Evolutionary conservation across 306 rosid genomes (phyloP).

Genomic region (Prunus kanzakura): DNA sequence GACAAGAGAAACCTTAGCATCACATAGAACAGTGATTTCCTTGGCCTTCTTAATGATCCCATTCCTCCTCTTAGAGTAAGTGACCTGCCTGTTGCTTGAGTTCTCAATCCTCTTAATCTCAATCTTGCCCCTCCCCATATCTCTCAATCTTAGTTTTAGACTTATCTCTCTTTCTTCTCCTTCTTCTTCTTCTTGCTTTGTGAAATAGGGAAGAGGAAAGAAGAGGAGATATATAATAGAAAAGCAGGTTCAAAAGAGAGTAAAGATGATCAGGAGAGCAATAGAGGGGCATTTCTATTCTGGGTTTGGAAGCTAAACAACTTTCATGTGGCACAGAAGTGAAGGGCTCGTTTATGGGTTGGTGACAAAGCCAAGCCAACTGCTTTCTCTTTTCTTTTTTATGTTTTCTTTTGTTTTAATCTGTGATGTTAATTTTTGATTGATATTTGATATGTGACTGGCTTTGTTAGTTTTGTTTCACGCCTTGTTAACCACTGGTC

Average conservation of each 20-base stretch:
- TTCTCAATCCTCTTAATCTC: slow-evolving; percentile 95
- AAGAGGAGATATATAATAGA: neutral
- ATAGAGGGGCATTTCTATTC: slow-evolving; percentile 38
- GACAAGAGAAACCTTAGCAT: slow-evolving; percentile 75
- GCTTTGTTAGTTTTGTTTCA: slow-evolving; percentile 16
- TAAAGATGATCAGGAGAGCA: slow-evolving; percentile 15
- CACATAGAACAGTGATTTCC: slow-evolving; percentile 85
- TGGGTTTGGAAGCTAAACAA: slow-evolving; percentile 49
- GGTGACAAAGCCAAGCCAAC: slow-evolving; percentile 59
- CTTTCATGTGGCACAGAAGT: slow-evolving; percentile 67
- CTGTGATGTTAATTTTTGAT: neutral
- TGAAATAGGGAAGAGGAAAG: slow-evolving; percentile 19
- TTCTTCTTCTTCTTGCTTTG: neutral
- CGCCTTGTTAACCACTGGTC: slow-evolving; percentile 49
- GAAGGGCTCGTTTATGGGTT: slow-evolving; percentile 53
- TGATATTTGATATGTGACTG: neutral
- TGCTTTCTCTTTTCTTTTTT: slow-evolving; percentile 23
- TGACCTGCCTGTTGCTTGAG: slow-evolving; percentile 79
- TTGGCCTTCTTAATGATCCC: slow-evolving; percentile 83
- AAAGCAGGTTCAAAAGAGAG: neutral
- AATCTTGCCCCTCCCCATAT: slow-evolving; percentile 96
- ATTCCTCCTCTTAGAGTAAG: slow-evolving; percentile 78
- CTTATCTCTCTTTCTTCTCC: neutral
- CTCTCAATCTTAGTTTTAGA: neutral
- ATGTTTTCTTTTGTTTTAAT: neutral